Evolutionary conservation across 2,329 filamentous ascomycete species (phyloP), one percentile per base, ranked within the genome.

Genomic region (Ascosphaera aggregata): DNA sequence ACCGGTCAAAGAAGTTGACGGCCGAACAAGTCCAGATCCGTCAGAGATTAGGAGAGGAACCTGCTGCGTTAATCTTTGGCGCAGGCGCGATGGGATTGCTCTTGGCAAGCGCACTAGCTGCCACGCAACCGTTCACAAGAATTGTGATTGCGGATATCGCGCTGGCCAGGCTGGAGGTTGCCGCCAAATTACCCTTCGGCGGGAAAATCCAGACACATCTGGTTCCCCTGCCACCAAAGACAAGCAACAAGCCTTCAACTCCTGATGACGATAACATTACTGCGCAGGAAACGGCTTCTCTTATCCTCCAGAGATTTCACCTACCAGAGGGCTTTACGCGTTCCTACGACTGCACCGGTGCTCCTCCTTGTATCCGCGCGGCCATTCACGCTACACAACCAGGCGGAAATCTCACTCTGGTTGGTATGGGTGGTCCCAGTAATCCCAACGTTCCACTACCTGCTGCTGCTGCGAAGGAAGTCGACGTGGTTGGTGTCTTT

Each of bases 131-230:
- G 22, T 69, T 70, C 31, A 54, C 58, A 2, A 62, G 58, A 9
- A 67, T 75, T 16, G 56, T 72, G 1, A 67, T 75, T 40, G 70
- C 69, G 9, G 71, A 76, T 45, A 73, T 74, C 35, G 68, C 74
- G 47, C 56, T 54, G 8, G 62, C 67, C 13, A 56, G 71, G 16
- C 53, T 74, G 8, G 56, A 64, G 34, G 73, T 75, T 42, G 69
- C 69, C 0, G 49, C 53, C n/a, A 47, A 46, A 3, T 50, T 63
- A 8, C 49, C 48, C 0, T 48, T 58, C 11, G 51, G 51, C 1
- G 43, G 57, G 4, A 54, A 56, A 41, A 56, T 59, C 16, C 48
- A 48, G 39, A 48, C 50, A 2, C 44, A 47, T 24, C 49, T 59
- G 1, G 55, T 62, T 22, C 43, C 2, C 9, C 54, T 54, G 0